Conservation (phyloP, 768 basidiomycete species). For the Phlebiopsis gigantea region DNA sequence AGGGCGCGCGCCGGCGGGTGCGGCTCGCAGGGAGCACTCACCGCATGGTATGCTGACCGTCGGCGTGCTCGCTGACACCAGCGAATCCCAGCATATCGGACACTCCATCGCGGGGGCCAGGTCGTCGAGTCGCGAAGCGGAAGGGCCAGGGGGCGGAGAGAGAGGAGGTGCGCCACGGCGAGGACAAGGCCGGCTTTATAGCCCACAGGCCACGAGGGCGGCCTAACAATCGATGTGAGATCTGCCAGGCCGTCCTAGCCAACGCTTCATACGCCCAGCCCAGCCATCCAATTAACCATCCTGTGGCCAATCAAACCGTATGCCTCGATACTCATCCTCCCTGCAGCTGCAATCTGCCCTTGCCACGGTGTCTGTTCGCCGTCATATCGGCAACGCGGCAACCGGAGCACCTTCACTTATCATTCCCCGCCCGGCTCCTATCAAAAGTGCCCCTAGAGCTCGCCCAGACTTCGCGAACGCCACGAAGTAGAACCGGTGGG, state of each 20-base stretch:
- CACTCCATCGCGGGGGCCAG: constrained; percentile 7
- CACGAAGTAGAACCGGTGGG: no score
- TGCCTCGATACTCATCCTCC: no score
- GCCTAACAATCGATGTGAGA: background rate
- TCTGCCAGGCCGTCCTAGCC: background rate
- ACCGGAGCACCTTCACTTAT: no score
- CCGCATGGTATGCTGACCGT: constrained; percentile 8
- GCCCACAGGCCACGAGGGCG: background rate
- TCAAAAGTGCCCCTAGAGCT: no score
- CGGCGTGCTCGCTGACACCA: background rate
- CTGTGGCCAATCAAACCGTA: background rate
- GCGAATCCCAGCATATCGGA: constrained; percentile 5
- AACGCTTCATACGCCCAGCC: background rate
- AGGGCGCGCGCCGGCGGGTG: no score
- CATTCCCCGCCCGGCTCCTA: no score
- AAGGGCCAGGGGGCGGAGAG: background rate
- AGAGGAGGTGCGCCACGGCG: background rate
- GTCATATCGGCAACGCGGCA: no score
- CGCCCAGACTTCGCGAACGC: no score
- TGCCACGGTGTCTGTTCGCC: no score
- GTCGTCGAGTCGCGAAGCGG: background rate
- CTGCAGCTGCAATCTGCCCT: no score
- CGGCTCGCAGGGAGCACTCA: background rate
- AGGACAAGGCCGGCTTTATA: background rate
- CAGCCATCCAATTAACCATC: background rate